phyloP scores from a whole-genome alignment of 2,329 filamentous ascomycete genomes.

The Monilinia polystroma region DNA sequence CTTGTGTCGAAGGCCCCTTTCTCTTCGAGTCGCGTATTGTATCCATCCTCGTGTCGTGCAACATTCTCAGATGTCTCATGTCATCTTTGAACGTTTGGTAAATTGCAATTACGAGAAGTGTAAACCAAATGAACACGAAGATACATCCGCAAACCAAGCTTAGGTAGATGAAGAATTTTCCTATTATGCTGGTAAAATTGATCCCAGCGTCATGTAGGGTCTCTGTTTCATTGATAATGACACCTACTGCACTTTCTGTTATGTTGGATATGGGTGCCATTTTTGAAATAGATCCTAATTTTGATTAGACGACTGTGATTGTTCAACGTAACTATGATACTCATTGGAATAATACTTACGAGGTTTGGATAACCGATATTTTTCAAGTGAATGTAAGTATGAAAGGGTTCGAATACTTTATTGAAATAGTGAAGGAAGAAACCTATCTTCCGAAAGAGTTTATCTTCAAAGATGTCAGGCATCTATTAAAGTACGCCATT shows the following conservation, averaged over 20 bases:
- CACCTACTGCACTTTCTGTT: not conserved
- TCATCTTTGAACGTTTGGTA: not conserved
- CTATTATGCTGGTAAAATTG: not conserved
- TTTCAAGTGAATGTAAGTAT: not conserved
- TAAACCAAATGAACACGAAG: not conserved
- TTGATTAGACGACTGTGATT: not conserved
- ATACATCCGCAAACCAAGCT: not conserved
- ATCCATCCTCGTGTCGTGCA: not conserved
- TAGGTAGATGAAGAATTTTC: not conserved
- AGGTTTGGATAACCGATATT: not conserved
- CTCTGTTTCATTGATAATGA: not conserved
- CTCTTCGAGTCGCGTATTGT: not conserved
- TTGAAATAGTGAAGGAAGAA: no score
- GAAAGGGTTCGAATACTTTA: not conserved
- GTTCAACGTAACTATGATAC: not conserved
- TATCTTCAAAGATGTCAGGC: no score
- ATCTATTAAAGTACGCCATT: no score
- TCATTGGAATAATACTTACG: not conserved
- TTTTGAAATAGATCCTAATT: not conserved
- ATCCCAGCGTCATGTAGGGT: no score
- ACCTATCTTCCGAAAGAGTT: no score
- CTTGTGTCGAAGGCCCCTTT: not conserved
- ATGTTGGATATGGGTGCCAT: not conserved
- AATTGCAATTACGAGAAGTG: not conserved
- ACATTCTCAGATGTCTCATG: not conserved